Conservation (phyloP, 371 early-diverging fungal species). For the Mucor lusitanicus region DNA sequence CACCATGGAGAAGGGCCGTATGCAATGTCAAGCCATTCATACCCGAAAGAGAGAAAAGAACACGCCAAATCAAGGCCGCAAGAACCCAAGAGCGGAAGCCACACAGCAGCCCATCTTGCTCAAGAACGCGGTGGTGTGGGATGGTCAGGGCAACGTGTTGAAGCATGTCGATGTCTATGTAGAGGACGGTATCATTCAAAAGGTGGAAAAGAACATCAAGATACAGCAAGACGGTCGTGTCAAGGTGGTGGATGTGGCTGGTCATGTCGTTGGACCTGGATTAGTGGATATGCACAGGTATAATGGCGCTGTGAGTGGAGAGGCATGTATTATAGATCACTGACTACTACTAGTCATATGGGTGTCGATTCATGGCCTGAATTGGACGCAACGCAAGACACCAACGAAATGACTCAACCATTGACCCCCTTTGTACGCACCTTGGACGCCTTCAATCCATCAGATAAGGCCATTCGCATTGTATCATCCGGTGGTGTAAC, state of each 20-base stretch:
- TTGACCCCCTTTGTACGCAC: slow-evolving; percentile 60
- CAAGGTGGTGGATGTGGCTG: slow-evolving; percentile 62
- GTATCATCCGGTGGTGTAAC: slow-evolving; percentile 79
- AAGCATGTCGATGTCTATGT: slow-evolving; percentile 53
- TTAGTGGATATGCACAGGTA: slow-evolving; percentile 80
- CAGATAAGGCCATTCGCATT: slow-evolving; percentile 64
- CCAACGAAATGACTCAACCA: slow-evolving; percentile 70
- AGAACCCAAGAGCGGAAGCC: slow-evolving; percentile 20
- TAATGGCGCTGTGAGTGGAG: not conserved
- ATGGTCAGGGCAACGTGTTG: slow-evolving; percentile 55
- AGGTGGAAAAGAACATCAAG: slow-evolving; percentile 36
- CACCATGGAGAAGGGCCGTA: slow-evolving; percentile 20
- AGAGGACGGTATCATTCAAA: slow-evolving; percentile 50
- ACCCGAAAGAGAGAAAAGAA: slow-evolving; percentile 12
- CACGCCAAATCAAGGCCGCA: not conserved
- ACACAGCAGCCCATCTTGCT: slow-evolving; percentile 33
- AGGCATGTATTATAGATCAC: not conserved
- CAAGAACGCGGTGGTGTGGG: slow-evolving; percentile 60
- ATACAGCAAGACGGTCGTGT: slow-evolving; percentile 5
- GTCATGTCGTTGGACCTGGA: slow-evolving; percentile 72
- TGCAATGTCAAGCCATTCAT: slow-evolving; percentile 19
- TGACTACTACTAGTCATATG: slow-evolving; percentile 41
- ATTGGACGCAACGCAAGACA: slow-evolving; percentile 55
- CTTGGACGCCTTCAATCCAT: slow-evolving; percentile 62
- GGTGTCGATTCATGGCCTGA: slow-evolving; percentile 69